Conservation (phyloP, 495 filamentous ascomycete genomes). For the Coniosporium apollinis region DNA sequence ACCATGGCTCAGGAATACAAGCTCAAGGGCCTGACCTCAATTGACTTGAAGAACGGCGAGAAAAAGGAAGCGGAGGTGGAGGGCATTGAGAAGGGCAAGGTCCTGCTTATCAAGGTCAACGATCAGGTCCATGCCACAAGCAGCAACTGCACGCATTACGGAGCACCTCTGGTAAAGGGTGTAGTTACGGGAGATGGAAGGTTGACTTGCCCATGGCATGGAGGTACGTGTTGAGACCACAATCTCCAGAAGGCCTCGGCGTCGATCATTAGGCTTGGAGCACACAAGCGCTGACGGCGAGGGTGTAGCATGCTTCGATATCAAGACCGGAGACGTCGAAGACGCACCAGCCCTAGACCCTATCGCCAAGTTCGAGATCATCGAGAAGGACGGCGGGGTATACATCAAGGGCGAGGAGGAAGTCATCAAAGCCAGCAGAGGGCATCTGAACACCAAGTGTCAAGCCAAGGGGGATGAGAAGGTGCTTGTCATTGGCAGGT, state of each 20-base stretch:
- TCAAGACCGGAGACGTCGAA: conserved; percentile 80
- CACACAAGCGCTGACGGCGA: conserved; percentile 9
- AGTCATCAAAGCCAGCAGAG: conserved; percentile 58
- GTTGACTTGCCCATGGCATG: conserved; percentile 90
- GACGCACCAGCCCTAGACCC: conserved; percentile 80
- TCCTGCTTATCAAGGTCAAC: conserved; percentile 63
- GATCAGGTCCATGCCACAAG: conserved; percentile 62
- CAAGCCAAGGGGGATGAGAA: conserved; percentile 44
- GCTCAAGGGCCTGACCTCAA: conserved; percentile 57
- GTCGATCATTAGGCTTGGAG: neutral
- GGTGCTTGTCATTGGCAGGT: conserved; percentile 77
- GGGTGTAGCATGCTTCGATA: conserved; percentile 69
- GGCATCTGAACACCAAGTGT: conserved; percentile 59
- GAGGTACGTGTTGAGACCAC: conserved; percentile 44
- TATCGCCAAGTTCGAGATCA: conserved; percentile 60
- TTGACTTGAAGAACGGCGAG: conserved; percentile 57
- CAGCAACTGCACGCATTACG: conserved; percentile 88
- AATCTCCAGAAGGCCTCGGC: too few relatives aligned
- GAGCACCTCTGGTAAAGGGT: conserved; percentile 70
- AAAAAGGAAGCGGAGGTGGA: conserved; percentile 85
- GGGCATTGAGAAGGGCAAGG: conserved; percentile 68
- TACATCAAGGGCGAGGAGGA: conserved; percentile 71
- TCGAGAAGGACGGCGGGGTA: conserved; percentile 61
- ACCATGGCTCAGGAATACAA: conserved; percentile 63
- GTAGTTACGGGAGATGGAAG: conserved; percentile 67